phyloP scores from a whole-genome alignment of 768 basidiomycete species.

The Lactarius sanguifluus region DNA sequence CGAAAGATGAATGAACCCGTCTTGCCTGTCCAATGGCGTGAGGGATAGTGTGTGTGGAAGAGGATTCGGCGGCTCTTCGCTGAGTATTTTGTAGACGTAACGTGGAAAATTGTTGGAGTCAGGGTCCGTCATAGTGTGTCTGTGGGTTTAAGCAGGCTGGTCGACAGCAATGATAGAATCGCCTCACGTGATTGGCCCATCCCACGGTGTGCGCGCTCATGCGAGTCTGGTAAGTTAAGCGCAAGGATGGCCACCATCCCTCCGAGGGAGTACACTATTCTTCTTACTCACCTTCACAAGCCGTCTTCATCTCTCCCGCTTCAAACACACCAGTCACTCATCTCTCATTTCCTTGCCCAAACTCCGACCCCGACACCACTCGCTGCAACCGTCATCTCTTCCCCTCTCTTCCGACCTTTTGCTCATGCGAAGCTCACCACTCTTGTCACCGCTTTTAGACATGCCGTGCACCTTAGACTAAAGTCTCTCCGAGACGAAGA shows the following conservation, averaged over 20 bases:
- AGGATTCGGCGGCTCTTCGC: slow-evolving; percentile 35
- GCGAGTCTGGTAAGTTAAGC: background rate
- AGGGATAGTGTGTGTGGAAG: slow-evolving; percentile 25
- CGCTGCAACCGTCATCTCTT: slow-evolving; percentile 54
- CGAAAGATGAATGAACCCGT: slow-evolving; percentile 52
- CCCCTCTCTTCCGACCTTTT: slow-evolving; percentile 53
- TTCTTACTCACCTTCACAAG: slow-evolving; percentile 55
- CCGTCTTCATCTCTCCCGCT: slow-evolving; percentile 46
- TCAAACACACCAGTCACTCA: slow-evolving; percentile 51
- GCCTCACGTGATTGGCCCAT: background rate
- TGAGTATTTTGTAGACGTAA: slow-evolving; percentile 43
- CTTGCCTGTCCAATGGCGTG: slow-evolving; percentile 36
- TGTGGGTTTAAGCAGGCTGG: background rate
- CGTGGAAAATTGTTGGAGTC: slow-evolving; percentile 26
- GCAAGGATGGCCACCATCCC: slow-evolving; percentile 14
- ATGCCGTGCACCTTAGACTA: slow-evolving; percentile 57
- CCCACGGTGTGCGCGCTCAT: background rate
- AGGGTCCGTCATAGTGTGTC: background rate
- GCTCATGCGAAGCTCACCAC: slow-evolving; percentile 49
- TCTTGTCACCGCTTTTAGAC: slow-evolving; percentile 55
- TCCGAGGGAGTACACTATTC: slow-evolving; percentile 42
- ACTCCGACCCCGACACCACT: slow-evolving; percentile 55
- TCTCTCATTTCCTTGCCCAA: slow-evolving; percentile 58
- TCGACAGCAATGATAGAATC: no score
- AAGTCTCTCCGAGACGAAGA: slow-evolving; percentile 41